Evolutionary conservation across 345 rosid genomes (phyloP), one percentile per base, ranked within the genome.

Genomic region (Eucalyptus curtisii): DNA sequence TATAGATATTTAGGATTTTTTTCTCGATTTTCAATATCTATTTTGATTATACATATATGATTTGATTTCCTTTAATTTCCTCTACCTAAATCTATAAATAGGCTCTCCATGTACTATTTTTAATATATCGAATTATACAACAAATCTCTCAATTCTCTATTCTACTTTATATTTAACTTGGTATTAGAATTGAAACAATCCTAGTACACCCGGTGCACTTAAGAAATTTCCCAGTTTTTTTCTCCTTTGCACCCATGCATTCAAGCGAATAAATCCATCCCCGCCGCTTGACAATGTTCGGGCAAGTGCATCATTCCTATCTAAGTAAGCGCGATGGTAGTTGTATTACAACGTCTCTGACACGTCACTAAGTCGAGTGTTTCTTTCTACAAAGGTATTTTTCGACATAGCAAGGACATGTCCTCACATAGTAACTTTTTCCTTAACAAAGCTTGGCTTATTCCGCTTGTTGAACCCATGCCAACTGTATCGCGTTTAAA

Each of bases 401-500:
- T 55, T 55, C 2, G 0, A 24, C 3, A 0, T 0, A 0, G 30
- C 13, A 25, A 10, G 12, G 30, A 55, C 61, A 22, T 4, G 13
- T 55, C 13, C 13, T 55, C 61, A 55, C 61, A 55, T 0, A 1
- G 2, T 55, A 55, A 55, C 6, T 55, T 55, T 24, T 55, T 25
- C 61, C 61, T 55, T 13, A 24, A 10, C 30, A 55, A 55, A 55
- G 30, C 61, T 6, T 0, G 1, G 13, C 13, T 55, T 24, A 55
- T 10, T 55, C 3, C 0, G 0, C 30, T 55, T 25, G 61, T 1
- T 55, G 1, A 3, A 55, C 0, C 61, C 61, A 55, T 6, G 3
- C 30, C 6, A 55, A 6, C 1, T 3, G 0, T 55, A 55, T 55
- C 1, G 3, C 30, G 10, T 55, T 55, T 55, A 55, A 55, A 0